Base-by-base conservation (phyloP, 176 grass and related monocot genomes). In the Paspalum vaginatum region DNA sequence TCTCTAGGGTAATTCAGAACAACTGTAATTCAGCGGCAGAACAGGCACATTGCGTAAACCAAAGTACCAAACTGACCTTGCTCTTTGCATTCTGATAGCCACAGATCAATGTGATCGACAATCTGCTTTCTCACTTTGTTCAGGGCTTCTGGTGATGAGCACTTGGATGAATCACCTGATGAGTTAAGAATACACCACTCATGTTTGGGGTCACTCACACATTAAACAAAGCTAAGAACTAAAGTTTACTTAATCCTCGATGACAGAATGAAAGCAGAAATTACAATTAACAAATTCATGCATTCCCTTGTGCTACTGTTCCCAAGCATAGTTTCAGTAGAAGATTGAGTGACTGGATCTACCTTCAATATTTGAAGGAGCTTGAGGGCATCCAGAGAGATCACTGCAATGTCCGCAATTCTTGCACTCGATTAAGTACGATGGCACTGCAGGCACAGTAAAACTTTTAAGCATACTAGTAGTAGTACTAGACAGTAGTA, bases 321-420 rank as follows among this genome's bases (percentile, higher is more conserved):
- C 24, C 39, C n/a, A 83, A 67, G 16, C 78, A 54, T 83, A 52
- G 26, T 39, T 75, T 68, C 32, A 37, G 44, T 15, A 42, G 52
- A 68, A 42, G 17, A 6, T 47, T 14, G 53, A 71, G 81, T 46
- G 26, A 27, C 32, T 80, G 69, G 61, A 40, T 83, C 10, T 95
- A 99, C 96, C 96, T 95, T 89, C 96, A 82, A 95, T 95, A 76
- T 89, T 89, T 61, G 88, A 87, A 72, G 96, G 92, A 75, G 85
- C 79, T 84, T 99, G 92, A 69, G 96, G 96, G 76, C 96, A 99
- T 85, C 96, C 92, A 86, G 90, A 87, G 24, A 99, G 64, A 85
- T 99, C 96, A 61, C 80, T 95, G 81, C 96, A 91, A 49, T 99
- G 96, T 60, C 92, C 90, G 20, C 96, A 95, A 57, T 99, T 99